Conservation (phyloP, 306 rosid genomes). For the Trichosanthes truncata region DNA sequence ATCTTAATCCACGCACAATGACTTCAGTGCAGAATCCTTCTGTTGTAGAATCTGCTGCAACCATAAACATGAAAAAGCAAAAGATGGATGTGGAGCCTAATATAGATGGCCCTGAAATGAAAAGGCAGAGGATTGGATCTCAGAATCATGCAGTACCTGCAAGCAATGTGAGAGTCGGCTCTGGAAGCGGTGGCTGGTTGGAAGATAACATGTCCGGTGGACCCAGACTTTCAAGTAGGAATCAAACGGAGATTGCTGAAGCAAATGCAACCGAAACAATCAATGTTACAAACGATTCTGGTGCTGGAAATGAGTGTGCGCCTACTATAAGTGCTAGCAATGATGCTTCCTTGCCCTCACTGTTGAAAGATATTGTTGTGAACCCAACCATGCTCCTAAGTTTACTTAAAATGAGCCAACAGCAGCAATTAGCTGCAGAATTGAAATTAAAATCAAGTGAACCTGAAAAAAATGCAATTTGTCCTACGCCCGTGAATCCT, state of each 20-base stretch:
- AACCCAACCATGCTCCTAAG: conserved; percentile 66
- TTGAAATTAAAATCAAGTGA: conserved; percentile 39
- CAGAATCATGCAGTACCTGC: conserved; percentile 25
- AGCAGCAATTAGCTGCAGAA: conserved; percentile 44
- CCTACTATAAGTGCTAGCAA: conserved; percentile 19
- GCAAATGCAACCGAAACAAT: conserved; percentile 31
- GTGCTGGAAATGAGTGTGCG: conserved; percentile 36
- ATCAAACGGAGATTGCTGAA: conserved; percentile 29
- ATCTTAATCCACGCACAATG: conserved; percentile 38
- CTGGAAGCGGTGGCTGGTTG: conserved; percentile 69
- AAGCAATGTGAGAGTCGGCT: conserved; percentile 26
- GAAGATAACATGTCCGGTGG: conserved; percentile 35
- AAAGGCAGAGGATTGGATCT: conserved; percentile 49
- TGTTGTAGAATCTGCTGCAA: conserved; percentile 40
- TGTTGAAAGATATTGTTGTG: conserved; percentile 57
- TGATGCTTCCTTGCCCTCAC: conserved; percentile 39
- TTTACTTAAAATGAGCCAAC: conserved; percentile 47
- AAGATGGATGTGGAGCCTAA: conserved; percentile 47
- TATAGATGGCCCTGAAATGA: conserved; percentile 39
- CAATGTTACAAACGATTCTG: conserved; percentile 19
- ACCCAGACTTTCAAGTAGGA: conserved; percentile 40
- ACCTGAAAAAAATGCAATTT: conserved; percentile 20
- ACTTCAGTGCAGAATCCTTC: conserved; percentile 30
- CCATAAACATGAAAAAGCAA: conserved; percentile 50
- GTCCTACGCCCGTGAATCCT: conserved; percentile 20